Percentiles rank a stretch among this genome's conserved stretches.
Conservation (phyloP, 202 grass and related monocot species). For the Eragrostis tef region DNA sequence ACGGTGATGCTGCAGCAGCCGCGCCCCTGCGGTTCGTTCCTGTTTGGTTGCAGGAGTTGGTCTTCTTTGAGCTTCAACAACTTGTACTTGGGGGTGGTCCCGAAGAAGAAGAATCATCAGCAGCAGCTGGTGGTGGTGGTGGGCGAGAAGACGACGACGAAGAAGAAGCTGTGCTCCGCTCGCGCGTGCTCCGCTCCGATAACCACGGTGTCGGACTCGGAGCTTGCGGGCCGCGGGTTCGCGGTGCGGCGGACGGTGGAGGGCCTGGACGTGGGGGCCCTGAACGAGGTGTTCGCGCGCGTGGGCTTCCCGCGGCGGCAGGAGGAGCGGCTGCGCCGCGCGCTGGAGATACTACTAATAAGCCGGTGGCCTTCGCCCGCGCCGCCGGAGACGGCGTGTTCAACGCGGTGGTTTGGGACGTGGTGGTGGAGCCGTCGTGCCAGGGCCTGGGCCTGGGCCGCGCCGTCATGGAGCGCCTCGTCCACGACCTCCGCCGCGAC, state of each 20-base stretch:
- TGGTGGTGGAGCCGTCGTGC: slow-evolving; percentile 84
- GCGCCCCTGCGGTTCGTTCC: too few species aligned
- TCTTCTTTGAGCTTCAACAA: too few species aligned
- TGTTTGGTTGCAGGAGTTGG: too few species aligned
- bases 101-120: too few species aligned
- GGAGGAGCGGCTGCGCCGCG: slow-evolving; percentile 62
- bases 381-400: slow-evolving; percentile 90
- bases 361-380: slow-evolving; percentile 88
- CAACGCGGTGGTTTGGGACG: slow-evolving; percentile 96
- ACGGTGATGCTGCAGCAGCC: too few species aligned
- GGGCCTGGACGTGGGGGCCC: slow-evolving; percentile 57
- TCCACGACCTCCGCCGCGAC: slow-evolving; percentile 60
- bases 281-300: slow-evolving; percentile 73
- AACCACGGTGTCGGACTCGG: slow-evolving; percentile 62
- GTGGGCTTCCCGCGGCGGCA: slow-evolving; percentile 80
- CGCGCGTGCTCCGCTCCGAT: too few species aligned
- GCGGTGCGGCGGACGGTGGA: slow-evolving; percentile 48
- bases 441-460: slow-evolving; percentile 83
- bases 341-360: slow-evolving; percentile 40
- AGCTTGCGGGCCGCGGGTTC: slow-evolving; percentile 69
- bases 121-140: too few species aligned
- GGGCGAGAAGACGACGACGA: too few species aligned
- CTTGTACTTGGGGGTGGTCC: too few species aligned
- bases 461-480: slow-evolving; percentile 87
- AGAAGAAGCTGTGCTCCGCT: too few species aligned